These are phyloP conservation scores for Closterium sp. DNA, from an alignment of 139 green algal species.

Conservation along the genomic window DNA sequence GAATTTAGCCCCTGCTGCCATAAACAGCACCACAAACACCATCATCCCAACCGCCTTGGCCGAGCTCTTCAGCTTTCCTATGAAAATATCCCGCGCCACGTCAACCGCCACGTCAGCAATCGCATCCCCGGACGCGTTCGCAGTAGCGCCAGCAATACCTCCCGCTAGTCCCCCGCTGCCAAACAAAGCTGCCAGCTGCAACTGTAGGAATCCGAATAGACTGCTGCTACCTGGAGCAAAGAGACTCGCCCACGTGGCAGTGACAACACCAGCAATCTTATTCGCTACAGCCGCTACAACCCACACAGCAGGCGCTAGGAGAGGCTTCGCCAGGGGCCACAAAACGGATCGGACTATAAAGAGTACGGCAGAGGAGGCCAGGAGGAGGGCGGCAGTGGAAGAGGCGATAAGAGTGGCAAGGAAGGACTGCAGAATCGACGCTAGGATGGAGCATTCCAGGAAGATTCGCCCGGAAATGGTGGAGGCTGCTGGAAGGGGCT, in stretches of 20 bases:
- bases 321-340: conserved; percentile 20
- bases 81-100: neutral
- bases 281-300: conserved; percentile 1
- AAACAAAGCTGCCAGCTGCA: neutral
- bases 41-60: neutral
- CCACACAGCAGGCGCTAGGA: neutral
- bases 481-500: conserved; percentile 16
- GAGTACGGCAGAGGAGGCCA: neutral
- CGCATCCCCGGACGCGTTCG: neutral
- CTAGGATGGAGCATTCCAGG: conserved; percentile 9
- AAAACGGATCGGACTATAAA: neutral
- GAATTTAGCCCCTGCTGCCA: conserved; percentile 32
- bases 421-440: neutral
- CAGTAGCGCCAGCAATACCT: neutral
- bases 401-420: neutral
- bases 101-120: neutral
- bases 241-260: neutral
- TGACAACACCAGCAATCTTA: neutral
- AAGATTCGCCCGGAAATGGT: conserved; percentile 23
- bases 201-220: neutral
- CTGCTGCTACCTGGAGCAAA: neutral
- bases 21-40: conserved; percentile 32
- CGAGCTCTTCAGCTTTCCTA: neutral
- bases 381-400: neutral
- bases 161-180: neutral